These are phyloP conservation scores for Kappamyces sp. DNA, from an alignment of 192 early-diverging fungal genomes.

Conservation along the genomic window DNA sequence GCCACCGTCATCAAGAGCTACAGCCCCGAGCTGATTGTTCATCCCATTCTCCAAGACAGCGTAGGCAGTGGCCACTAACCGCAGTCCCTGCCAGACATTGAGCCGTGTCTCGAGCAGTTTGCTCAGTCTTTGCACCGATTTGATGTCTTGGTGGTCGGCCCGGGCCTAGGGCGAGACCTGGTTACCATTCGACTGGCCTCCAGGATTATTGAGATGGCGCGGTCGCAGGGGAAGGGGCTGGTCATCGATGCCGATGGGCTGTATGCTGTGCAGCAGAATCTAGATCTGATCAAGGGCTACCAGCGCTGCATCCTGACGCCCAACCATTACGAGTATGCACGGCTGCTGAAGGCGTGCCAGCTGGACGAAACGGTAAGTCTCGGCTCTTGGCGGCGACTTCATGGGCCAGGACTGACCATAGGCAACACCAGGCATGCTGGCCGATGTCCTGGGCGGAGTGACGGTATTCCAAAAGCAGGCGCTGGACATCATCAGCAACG, in stretches of 20 bases:
- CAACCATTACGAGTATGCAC: conserved; percentile 74
- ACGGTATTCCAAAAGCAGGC: conserved; percentile 11
- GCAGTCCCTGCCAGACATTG: conserved; percentile 10
- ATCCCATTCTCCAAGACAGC: conserved; percentile 47
- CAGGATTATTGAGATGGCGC: conserved; percentile 63
- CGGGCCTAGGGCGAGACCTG: conserved; percentile 78
- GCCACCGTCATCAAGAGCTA: conserved; percentile 69
- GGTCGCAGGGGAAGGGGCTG: conserved; percentile 55
- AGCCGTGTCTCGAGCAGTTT: conserved; percentile 44
- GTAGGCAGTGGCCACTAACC: conserved; percentile 19
- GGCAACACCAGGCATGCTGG: neutral
- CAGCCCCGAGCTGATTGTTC: conserved; percentile 86
- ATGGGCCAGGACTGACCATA: conserved; percentile 4
- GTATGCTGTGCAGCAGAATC: conserved; percentile 64
- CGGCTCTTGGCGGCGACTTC: too few relatives aligned
- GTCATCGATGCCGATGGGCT: conserved; percentile 95
- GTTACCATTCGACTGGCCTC: conserved; percentile 60
- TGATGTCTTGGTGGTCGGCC: conserved; percentile 85
- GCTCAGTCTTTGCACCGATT: conserved; percentile 53
- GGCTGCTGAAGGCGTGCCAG: conserved; percentile 61
- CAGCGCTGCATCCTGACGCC: conserved; percentile 74
- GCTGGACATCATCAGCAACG: conserved; percentile 14
- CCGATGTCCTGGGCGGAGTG: neutral
- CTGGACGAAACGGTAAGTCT: conserved; percentile 58
- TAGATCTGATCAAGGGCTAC: conserved; percentile 68